Conservation (phyloP, 2,329 filamentous ascomycete species). For the Monascus ruber region DNA sequence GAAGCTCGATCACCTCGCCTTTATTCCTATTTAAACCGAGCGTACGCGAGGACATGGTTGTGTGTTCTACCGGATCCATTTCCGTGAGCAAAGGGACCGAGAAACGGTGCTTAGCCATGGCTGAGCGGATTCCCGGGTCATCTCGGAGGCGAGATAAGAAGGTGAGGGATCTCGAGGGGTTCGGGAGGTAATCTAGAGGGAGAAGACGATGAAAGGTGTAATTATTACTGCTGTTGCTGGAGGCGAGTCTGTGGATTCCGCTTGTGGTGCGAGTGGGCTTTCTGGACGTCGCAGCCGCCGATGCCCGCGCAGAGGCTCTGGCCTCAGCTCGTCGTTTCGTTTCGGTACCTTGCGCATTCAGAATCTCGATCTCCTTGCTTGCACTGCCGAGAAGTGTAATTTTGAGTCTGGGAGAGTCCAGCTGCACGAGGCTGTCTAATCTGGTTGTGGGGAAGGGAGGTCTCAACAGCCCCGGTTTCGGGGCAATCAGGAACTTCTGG, state of each 20-base stretch:
- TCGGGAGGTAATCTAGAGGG: constrained; percentile 65
- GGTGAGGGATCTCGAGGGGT: constrained; percentile 56
- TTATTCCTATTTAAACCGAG: constrained; percentile 78
- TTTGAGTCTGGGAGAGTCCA: constrained; percentile 29
- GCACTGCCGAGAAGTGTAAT: constrained; percentile 37
- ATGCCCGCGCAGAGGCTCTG: constrained; percentile 15
- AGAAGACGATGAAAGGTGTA: constrained; percentile 76
- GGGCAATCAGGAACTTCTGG: constrained; percentile 36
- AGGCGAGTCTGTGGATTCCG: constrained; percentile 18
- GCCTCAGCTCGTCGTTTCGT: constrained; percentile 18
- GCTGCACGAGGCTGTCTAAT: constrained; percentile 21
- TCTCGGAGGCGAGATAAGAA: constrained; percentile 66
- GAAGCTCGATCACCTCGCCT: constrained; percentile 82
- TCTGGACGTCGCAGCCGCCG: constrained; percentile 5
- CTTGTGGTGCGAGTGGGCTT: constrained; percentile 4
- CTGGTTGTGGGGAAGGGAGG: constrained; percentile 30
- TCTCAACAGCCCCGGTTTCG: constrained; percentile 37
- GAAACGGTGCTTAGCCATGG: constrained; percentile 79
- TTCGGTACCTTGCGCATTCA: constrained; percentile 26
- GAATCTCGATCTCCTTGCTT: constrained; percentile 28
- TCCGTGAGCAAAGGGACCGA: constrained; percentile 78
- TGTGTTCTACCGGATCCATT: constrained; percentile 84
- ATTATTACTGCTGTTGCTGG: constrained; percentile 46
- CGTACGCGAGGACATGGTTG: constrained; percentile 68
- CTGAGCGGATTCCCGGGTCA: constrained; percentile 72